A percentile compares a stretch with the other conserved stretches of the same genome.
Evolutionary conservation across 1,139 yeast species (phyloP).

Genomic region (Blastobotrys elegans): DNA sequence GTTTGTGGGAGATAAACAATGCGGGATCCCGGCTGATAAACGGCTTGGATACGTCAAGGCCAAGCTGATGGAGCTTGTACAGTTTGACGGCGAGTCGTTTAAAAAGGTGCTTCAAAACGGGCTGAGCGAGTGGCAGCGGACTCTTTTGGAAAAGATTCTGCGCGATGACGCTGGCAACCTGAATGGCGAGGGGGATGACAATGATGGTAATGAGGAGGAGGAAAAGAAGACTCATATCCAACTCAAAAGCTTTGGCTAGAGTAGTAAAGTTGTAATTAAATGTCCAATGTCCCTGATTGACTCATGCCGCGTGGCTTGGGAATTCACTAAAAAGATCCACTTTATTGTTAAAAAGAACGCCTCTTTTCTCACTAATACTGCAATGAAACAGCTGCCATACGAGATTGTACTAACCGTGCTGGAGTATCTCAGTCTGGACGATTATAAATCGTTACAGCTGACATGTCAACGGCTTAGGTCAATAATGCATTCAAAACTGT

Average conservation of each 20-base stretch:
- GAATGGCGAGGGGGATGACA: not conserved
- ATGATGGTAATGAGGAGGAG: constrained; percentile 14
- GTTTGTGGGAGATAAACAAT: constrained; percentile 33
- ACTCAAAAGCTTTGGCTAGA: constrained; percentile 27
- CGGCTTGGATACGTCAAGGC: constrained; percentile 45
- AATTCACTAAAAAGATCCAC: too few relatives aligned
- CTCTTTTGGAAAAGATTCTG: constrained; percentile 25
- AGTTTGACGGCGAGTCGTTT: constrained; percentile 48
- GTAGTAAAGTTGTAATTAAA: not conserved
- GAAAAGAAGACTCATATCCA: constrained; percentile 28
- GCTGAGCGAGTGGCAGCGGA: constrained; percentile 26
- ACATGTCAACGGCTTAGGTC: not conserved
- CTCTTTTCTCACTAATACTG: too few relatives aligned
- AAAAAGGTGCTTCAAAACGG: constrained; percentile 43
- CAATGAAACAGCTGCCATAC: not conserved
- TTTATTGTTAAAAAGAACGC: too few relatives aligned
- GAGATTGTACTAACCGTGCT: not conserved
- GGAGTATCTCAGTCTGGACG: not conserved
- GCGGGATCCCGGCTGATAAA: constrained; percentile 23
- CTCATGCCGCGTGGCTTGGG: not conserved
- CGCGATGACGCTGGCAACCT: constrained; percentile 12
- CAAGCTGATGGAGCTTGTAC: constrained; percentile 49
- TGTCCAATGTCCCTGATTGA: not conserved
- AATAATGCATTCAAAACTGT: not conserved
- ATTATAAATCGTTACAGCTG: not conserved